A percentile compares a stretch with the other conserved stretches of the same genome.
These are phyloP conservation scores for Naumovozyma castellii DNA, from an alignment of 805 yeast genomes.

Conservation along the genomic window DNA sequence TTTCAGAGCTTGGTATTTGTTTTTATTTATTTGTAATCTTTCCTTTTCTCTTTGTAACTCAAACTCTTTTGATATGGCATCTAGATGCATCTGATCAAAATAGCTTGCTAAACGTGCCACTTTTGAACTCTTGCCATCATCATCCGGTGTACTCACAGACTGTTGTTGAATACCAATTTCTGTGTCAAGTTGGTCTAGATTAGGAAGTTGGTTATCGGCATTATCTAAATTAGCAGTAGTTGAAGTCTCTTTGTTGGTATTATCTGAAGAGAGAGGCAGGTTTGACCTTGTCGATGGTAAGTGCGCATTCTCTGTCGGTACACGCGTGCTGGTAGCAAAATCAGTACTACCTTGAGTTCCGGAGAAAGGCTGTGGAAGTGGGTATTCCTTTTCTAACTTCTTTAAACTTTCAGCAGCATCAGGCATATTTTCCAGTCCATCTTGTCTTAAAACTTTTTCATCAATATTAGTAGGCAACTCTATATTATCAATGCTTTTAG, in stretches of 20 bases:
- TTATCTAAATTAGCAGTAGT: no score
- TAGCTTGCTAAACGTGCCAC: constrained; percentile 60
- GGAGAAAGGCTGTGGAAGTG: neutral
- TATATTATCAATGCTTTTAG: neutral
- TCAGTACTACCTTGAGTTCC: no score
- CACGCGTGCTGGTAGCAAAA: no score
- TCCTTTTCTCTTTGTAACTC: constrained; percentile 80
- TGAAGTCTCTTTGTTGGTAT: neutral
- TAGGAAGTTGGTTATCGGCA: no score
- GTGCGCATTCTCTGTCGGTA: no score
- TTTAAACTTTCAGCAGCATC: neutral
- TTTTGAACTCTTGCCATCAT: constrained; percentile 24
- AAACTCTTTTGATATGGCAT: constrained; percentile 73
- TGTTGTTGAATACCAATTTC: no score
- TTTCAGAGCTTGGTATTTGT: constrained; percentile 59
- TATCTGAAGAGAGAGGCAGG: neutral
- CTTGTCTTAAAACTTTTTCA: neutral
- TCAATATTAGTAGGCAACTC: neutral
- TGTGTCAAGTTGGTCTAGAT: no score
- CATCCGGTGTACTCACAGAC: no score
- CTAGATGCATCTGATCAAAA: constrained; percentile 69
- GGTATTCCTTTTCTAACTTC: neutral
- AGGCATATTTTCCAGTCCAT: neutral
- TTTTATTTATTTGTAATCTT: constrained; percentile 48
- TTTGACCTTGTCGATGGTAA: neutral